Evolutionary conservation across 805 yeast species (phyloP), one percentile per base, ranked within the genome.

Genomic region (Debaryomyces hansenii): DNA sequence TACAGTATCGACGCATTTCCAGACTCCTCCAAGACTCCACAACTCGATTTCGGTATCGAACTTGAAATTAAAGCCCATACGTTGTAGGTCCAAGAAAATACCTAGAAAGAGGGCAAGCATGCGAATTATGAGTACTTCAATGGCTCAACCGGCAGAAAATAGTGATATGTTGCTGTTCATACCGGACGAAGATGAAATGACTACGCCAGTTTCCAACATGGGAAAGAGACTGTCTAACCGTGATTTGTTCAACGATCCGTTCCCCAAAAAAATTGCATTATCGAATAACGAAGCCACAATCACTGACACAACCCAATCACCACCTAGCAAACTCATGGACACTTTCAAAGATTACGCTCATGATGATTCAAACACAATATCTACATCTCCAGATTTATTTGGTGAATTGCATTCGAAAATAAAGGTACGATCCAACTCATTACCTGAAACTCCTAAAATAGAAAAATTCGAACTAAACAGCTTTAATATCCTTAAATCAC

Each of bases 41-140:
- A 57, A 56, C 42, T 46, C 58, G 24, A 49, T 52, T 11, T 72
- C 77, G n/a, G 54, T 71, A 14, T 66, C 74, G 2, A 62, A 66
- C 51, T 57, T 73, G 40, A 58, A 59, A 39, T 56, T 73, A 41
- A 71, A 70, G 52, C 78, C 78, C 4, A 62, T 73, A n/a, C 51
- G 69, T 43, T 70, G 75, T 51, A 55, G 47, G 44, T 51, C 53
- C 21, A 57, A 62, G 21, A 67, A 62, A 45, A 62, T 70, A 2
- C 56, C 64, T 47, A 72, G 70, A 56, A 70, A 70, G 58, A 72
- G 69, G 52, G 67, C 75, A n/a, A 61, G 62, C 32, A 71, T 72
- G 51, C 58, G 75, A 40, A 57, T 73, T 9, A 66, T 74, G 3
- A 62, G 58, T 12, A 62, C 72, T 0, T 73, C 67, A 53, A 71